These are phyloP conservation scores for Trichothecium roseum DNA, from an alignment of 2,329 filamentous ascomycete genomes.

Conservation along the genomic window DNA sequence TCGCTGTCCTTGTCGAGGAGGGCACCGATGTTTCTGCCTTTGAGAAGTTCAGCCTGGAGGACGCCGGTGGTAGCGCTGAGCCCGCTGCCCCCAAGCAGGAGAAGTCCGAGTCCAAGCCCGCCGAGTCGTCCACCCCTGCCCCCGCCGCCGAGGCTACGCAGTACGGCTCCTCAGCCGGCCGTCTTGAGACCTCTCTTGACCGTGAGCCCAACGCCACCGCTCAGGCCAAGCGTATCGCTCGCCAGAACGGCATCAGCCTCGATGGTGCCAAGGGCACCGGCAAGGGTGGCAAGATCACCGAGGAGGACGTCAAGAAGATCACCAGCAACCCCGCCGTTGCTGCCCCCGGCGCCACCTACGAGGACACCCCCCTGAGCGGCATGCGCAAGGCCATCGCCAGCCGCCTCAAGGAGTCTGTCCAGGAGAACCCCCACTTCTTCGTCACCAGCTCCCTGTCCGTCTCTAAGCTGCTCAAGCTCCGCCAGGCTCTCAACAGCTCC, in stretches of 20 bases:
- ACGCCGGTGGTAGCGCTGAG: conserved; percentile 74
- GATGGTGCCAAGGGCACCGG: conserved; percentile 78
- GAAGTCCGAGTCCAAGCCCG: conserved; percentile 48
- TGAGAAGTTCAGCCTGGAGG: conserved; percentile 75
- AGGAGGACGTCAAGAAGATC: conserved; percentile 87
- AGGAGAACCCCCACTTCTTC: conserved; percentile 97
- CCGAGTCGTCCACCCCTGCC: conserved; percentile 24
- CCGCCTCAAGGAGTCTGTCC: conserved; percentile 77
- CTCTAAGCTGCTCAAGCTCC: conserved; percentile 90
- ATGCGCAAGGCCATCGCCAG: conserved; percentile 98
- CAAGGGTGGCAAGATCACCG: conserved; percentile 75
- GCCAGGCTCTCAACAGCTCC: conserved; percentile 80
- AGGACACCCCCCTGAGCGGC: conserved; percentile 73
- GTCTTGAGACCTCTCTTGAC: conserved; percentile 74
- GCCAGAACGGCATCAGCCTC: conserved; percentile 73
- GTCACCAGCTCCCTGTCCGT: conserved; percentile 88
- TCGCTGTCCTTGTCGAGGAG: conserved; percentile 90
- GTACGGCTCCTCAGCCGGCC: conserved; percentile 63
- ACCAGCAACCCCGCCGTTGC: conserved; percentile 45
- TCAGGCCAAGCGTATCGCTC: conserved; percentile 69
- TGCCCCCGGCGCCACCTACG: conserved; percentile 56
- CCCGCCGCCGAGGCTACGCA: conserved; percentile 51
- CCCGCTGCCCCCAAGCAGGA: conserved; percentile 56
- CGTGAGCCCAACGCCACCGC: conserved; percentile 65
- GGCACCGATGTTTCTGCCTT: conserved; percentile 80